These are phyloP conservation scores for Gossypium turneri DNA, from an alignment of 345 rosid genomes.

Conservation along the genomic window DNA sequence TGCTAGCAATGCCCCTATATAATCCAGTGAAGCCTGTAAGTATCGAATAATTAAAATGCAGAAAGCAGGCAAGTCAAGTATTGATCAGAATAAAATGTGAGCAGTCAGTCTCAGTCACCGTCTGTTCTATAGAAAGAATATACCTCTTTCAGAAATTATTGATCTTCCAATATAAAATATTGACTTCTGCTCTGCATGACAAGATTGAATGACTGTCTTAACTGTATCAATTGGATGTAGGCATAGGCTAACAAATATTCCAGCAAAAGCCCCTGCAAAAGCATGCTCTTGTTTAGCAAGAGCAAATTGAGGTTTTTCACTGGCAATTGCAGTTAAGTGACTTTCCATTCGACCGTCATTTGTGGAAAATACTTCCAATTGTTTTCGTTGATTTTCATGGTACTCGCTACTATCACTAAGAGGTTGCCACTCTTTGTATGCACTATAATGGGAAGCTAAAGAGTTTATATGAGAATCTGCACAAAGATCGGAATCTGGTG, in stretches of 20 bases:
- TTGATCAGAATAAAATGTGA: not conserved
- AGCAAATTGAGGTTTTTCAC: slow-evolving; percentile 32
- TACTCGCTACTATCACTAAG: slow-evolving; percentile 15
- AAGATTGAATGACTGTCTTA: slow-evolving; percentile 77
- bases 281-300: slow-evolving; percentile 81
- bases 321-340: slow-evolving; percentile 18
- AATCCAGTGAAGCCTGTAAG: slow-evolving; percentile 70
- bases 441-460: slow-evolving; percentile 28
- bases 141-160: slow-evolving; percentile 87
- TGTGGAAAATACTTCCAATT: slow-evolving; percentile 14
- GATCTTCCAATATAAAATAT: slow-evolving; percentile 57
- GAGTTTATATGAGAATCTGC: slow-evolving; percentile 30
- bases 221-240: slow-evolving; percentile 85
- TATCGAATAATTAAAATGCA: slow-evolving; percentile 13
- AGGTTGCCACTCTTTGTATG: slow-evolving; percentile 19
- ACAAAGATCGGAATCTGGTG: slow-evolving; percentile 28
- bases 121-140: slow-evolving; percentile 1
- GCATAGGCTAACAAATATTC: slow-evolving; percentile 79
- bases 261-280: slow-evolving; percentile 88
- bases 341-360: slow-evolving; percentile 21
- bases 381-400: slow-evolving; percentile 26
- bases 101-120: not conserved
- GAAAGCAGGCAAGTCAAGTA: not conserved
- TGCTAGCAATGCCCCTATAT: slow-evolving; percentile 81
- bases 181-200: slow-evolving; percentile 64